phyloP scores from a whole-genome alignment of 2,329 filamentous ascomycete species.

The Cladosporium colombiae region DNA sequence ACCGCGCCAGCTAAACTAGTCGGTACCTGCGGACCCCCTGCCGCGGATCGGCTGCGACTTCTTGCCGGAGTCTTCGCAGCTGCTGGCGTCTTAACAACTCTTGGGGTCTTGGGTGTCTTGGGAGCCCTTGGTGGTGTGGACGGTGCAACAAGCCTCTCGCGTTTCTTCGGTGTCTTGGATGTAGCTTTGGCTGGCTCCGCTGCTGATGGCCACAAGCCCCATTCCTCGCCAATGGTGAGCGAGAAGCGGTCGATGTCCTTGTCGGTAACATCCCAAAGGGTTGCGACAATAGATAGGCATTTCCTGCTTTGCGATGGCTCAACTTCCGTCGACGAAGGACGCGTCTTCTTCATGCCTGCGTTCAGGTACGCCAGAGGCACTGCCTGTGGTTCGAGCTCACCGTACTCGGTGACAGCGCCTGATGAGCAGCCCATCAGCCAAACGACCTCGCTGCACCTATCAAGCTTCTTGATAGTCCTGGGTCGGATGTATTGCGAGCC shows the following conservation, averaged over 20 bases:
- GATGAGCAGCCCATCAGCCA: conserved; percentile 95
- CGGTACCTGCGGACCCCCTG: conserved; percentile 35
- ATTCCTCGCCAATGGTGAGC: conserved; percentile 74
- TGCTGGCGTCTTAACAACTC: conserved; percentile 34
- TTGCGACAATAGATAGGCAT: conserved; percentile 77
- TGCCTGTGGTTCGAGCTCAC: conserved; percentile 87
- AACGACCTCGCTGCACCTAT: conserved; percentile 48
- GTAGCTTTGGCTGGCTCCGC: conserved; percentile 26
- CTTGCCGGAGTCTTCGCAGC: conserved; percentile 34
- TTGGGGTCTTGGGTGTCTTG: conserved; percentile 39
- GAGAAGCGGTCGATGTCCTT: conserved; percentile 95
- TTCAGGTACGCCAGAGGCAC: conserved; percentile 91
- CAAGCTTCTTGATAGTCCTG: conserved; percentile 74
- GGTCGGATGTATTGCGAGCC: conserved; percentile 92
- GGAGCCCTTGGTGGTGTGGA: conserved; percentile 33
- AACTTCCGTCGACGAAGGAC: not conserved
- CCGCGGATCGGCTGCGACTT: conserved; percentile 25
- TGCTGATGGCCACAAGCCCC: conserved; percentile 66
- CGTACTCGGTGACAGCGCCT: conserved; percentile 74
- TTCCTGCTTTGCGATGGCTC: conserved; percentile 18
- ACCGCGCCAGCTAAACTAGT: conserved; percentile 75
- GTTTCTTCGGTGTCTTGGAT: conserved; percentile 35
- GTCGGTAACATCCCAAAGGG: conserved; percentile 97
- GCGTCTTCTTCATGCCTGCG: conserved; percentile 55
- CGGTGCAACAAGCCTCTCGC: conserved; percentile 26